These are phyloP conservation scores for Solanum hybrid DNA, from an alignment of 305 asterid genomes.

Conservation along the genomic window DNA sequence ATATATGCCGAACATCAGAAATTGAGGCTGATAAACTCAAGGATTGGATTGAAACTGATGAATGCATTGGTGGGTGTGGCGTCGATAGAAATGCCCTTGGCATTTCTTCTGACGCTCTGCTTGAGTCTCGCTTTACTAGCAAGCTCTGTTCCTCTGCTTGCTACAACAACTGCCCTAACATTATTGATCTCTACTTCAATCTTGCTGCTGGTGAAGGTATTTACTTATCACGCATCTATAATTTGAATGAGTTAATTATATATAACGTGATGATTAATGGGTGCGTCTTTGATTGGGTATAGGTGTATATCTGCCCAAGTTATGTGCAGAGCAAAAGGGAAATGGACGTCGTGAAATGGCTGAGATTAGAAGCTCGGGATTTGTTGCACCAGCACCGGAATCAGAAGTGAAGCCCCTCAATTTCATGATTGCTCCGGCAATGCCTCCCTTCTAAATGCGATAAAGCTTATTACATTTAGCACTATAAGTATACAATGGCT, in stretches of 20 bases:
- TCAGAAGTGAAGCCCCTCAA: constrained; percentile 7
- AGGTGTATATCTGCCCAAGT: constrained; percentile 73
- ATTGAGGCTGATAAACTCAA: constrained; percentile 46
- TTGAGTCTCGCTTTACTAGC: constrained; percentile 40
- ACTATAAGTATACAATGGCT: neutral
- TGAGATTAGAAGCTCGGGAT: constrained; percentile 54
- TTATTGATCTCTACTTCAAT: constrained; percentile 68
- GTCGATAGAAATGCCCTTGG: constrained; percentile 52
- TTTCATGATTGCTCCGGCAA: constrained; percentile 27
- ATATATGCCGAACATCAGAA: constrained; percentile 43
- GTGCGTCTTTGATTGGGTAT: neutral
- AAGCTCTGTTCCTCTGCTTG: constrained; percentile 60
- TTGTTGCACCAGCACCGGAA: constrained; percentile 37
- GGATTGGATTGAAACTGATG: constrained; percentile 48
- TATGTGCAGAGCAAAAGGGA: constrained; percentile 37
- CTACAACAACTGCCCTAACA: constrained; percentile 47
- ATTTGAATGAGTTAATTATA: neutral
- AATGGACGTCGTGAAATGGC: constrained; percentile 43
- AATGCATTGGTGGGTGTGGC: constrained; percentile 54
- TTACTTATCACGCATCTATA: neutral
- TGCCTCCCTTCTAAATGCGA: constrained; percentile 25
- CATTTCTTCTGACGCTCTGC: constrained; percentile 60
- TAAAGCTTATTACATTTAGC: neutral
- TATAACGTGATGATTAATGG: neutral
- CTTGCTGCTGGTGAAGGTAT: constrained; percentile 89